Percentiles rank a stretch among this genome's conserved stretches.
Conservation (phyloP, 805 yeast genomes). For the Nakazawaea anatomiae region DNA sequence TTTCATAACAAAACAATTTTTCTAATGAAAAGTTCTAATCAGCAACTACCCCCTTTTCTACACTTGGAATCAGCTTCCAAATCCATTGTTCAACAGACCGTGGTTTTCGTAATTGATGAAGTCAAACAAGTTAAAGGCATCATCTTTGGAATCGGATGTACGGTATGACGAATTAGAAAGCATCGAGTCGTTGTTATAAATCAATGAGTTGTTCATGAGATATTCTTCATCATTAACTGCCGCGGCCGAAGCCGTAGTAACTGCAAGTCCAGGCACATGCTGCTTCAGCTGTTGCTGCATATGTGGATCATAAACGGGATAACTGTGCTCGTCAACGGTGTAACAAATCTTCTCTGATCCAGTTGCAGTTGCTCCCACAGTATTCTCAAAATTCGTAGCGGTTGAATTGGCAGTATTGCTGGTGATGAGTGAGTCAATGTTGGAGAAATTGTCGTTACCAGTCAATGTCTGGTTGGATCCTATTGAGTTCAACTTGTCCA, state of each 20-base stretch:
- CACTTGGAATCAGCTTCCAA: background rate
- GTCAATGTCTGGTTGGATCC: background rate
- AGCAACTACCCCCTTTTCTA: too few species aligned
- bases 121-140: conserved; percentile 7
- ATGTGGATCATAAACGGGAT: background rate
- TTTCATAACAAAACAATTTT: too few species aligned
- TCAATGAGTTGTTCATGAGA: background rate
- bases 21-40: too few species aligned
- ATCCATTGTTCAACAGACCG: background rate
- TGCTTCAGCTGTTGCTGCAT: background rate
- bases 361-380: too few species aligned
- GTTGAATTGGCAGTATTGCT: background rate
- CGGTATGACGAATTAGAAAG: background rate
- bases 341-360: background rate
- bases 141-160: background rate
- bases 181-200: conserved; percentile 1
- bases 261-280: background rate
- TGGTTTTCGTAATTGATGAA: conserved; percentile 8
- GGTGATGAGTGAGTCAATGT: background rate
- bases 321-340: background rate
- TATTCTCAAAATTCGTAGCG: background rate
- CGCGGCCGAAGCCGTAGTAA: background rate
- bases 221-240: background rate
- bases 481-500: background rate
- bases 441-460: background rate